Conservation (phyloP, 2,329 filamentous ascomycete species). For the Diaporthe citrichinensis region DNA sequence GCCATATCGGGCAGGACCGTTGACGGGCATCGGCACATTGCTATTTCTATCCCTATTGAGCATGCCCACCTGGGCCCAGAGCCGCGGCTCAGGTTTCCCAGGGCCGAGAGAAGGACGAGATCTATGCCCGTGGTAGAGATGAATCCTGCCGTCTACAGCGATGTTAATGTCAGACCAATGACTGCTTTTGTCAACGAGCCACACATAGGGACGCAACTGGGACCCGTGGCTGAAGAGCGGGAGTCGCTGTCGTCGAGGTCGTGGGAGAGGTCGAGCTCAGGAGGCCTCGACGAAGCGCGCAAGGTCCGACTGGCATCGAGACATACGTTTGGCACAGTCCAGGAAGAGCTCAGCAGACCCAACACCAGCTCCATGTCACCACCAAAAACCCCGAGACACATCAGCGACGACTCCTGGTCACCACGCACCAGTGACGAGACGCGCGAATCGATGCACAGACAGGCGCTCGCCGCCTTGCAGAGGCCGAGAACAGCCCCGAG, state of each 20-base stretch:
- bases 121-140: slow-evolving; percentile 16
- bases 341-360: slow-evolving; percentile 45
- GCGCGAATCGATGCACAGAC: slow-evolving; percentile 15
- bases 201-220: slow-evolving; percentile 46
- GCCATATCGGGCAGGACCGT: slow-evolving; percentile 68
- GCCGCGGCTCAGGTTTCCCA: slow-evolving; percentile 45
- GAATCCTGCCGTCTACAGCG: slow-evolving; percentile 5
- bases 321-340: slow-evolving; percentile 36
- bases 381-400: slow-evolving; percentile 32
- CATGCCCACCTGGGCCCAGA: slow-evolving; percentile 58
- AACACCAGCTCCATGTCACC: slow-evolving; percentile 44
- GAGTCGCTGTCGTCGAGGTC: slow-evolving; percentile 47
- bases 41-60: slow-evolving; percentile 71
- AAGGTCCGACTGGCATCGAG: slow-evolving; percentile 34
- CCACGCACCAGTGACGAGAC: slow-evolving; percentile 49
- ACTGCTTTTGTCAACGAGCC: slow-evolving; percentile 35
- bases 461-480: slow-evolving; percentile 37
- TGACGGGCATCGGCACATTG: slow-evolving; percentile 69
- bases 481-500: slow-evolving; percentile 19
- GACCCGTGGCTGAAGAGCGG: slow-evolving; percentile 53
- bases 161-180: slow-evolving; percentile 30
- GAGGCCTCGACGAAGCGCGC: slow-evolving; percentile 46
- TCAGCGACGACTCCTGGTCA: not conserved
- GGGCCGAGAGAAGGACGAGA: slow-evolving; percentile 1
- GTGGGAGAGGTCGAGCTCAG: slow-evolving; percentile 13